Evolutionary conservation across 345 rosid genomes (phyloP).

Genomic region (Heritiera fomes): DNA sequence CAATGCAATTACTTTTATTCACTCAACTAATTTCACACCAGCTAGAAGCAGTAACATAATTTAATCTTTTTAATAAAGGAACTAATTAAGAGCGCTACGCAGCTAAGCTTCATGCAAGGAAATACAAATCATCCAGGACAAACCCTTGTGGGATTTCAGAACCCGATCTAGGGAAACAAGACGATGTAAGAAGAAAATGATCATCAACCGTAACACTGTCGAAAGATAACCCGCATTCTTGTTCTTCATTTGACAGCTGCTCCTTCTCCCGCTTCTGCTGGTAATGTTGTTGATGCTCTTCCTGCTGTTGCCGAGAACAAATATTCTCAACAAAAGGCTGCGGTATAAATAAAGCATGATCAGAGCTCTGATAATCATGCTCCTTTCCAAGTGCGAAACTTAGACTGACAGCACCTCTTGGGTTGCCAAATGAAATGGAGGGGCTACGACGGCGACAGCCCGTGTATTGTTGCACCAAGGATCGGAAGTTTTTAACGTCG

Average conservation of each 20-base stretch:
- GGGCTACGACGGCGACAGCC: slow-evolving; percentile 45
- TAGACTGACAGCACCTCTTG: slow-evolving; percentile 2
- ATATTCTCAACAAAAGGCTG: not conserved
- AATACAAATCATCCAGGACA: slow-evolving; percentile 9
- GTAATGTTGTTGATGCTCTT: not conserved
- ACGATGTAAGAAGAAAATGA: slow-evolving; percentile 1
- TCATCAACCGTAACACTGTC: slow-evolving; percentile 14
- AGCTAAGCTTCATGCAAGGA: slow-evolving; percentile 4
- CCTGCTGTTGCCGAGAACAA: not conserved
- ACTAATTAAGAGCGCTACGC: not conserved
- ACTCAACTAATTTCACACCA: not conserved
- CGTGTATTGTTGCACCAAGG: slow-evolving; percentile 73
- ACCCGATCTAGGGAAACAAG: not conserved
- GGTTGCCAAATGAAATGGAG: slow-evolving; percentile 14
- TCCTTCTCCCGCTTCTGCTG: not conserved
- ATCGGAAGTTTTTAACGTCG: slow-evolving; percentile 55
- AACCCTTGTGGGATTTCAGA: slow-evolving; percentile 5
- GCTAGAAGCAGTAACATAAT: not conserved
- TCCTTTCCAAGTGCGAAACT: not conserved
- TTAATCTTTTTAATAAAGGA: not conserved
- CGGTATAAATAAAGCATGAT: not conserved
- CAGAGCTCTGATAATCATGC: not conserved
- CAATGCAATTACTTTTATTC: not conserved
- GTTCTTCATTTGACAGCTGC: not conserved
- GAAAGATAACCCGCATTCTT: not conserved